Evolutionary conservation across 2,329 filamentous ascomycete genomes (phyloP), one percentile per base, ranked within the genome.

Genomic region (Trichoderma simmonsii): DNA sequence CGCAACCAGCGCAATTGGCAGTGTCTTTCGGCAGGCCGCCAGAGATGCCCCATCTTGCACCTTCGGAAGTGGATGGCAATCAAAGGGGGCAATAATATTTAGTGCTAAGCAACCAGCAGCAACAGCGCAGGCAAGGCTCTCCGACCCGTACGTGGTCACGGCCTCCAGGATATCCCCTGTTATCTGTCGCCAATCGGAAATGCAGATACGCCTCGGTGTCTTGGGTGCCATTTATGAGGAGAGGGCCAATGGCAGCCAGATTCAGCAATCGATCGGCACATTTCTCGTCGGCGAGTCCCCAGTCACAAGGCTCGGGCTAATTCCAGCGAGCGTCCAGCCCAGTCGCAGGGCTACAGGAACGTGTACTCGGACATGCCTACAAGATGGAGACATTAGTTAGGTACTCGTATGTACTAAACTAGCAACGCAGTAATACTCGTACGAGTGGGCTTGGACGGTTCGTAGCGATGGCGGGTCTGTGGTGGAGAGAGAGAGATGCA

Each of bases 151-250:
- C 36, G 61, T 67, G 43, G 56, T 57, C 70, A 32, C 28, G 57
- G 70, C 48, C 26, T 62, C 71, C 36, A 60, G 60, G 43, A 48
- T 66, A 8, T 14, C 62, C 68, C 69, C 61, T 65, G 61, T 54
- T 36, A 5, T 28, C 14, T 14, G 54, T 62, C 59, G 67, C 71
- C 71, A 72, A 72, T 72, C 71, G 66, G 71, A 72, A 54, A 70
- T 54, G 51, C 66, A 61, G 56, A 60, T 39, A n/a, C 21, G 66
- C 18, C 2, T 62, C 59, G 24, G 34, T 54, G 71, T 71, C 71
- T 72, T 61, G 36, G 48, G 36, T 36, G 66, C 61, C 60, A 60
- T 70, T 70, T 67, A n/a, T 18, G 62, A 56, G 48, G 48, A 36
- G 30, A 57, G 32, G 43, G 51, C 61, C 61, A 64, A 64, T 64